Percentiles rank a stretch among this genome's conserved stretches.
Evolutionary conservation across 2,329 filamentous ascomycete genomes (phyloP).

Genomic region (Didymella keratinophila): DNA sequence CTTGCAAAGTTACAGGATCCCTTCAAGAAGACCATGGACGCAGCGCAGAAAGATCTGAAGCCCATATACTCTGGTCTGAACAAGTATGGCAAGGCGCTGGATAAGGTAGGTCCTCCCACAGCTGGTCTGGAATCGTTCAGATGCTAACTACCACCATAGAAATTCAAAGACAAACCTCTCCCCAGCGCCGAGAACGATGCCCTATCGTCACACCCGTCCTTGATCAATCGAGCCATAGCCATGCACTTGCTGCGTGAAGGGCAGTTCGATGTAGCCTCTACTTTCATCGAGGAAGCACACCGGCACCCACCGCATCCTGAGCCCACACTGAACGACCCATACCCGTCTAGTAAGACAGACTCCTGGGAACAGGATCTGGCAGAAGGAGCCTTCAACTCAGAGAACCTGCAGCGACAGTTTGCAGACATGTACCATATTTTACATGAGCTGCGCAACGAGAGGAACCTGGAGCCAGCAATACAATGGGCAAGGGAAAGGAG

Average conservation of each 20-base stretch:
- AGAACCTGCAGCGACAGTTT: slow-evolving; percentile 80
- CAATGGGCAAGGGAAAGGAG: slow-evolving; percentile 81
- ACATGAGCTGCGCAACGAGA: slow-evolving; percentile 72
- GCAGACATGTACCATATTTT: slow-evolving; percentile 90
- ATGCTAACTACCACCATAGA: slow-evolving; percentile 50
- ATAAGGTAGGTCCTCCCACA: slow-evolving; percentile 67
- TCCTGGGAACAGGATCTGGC: slow-evolving; percentile 56
- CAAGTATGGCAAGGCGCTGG: slow-evolving; percentile 83
- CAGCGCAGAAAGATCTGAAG: slow-evolving; percentile 80
- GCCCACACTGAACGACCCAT: slow-evolving; percentile 46
- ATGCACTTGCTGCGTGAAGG: slow-evolving; percentile 97
- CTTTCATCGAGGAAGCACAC: slow-evolving; percentile 78
- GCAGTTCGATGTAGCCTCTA: slow-evolving; percentile 86
- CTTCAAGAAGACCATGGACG: slow-evolving; percentile 80
- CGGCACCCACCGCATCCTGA: slow-evolving; percentile 54
- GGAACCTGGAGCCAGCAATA: slow-evolving; percentile 83
- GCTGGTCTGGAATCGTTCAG: not conserved
- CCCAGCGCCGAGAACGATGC: slow-evolving; percentile 82
- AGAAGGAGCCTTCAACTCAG: slow-evolving; percentile 66
- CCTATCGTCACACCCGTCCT: slow-evolving; percentile 74
- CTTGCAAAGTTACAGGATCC: slow-evolving; percentile 88
- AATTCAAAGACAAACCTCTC: slow-evolving; percentile 69
- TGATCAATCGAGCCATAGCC: slow-evolving; percentile 92
- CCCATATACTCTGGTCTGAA: slow-evolving; percentile 83
- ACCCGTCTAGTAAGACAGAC: slow-evolving; percentile 43